Percentiles rank a stretch among this genome's conserved stretches.
These are phyloP conservation scores for Melanopsichium pennsylvanicum DNA, from an alignment of 1,284 basidiomycete genomes.

Conservation along the genomic window DNA sequence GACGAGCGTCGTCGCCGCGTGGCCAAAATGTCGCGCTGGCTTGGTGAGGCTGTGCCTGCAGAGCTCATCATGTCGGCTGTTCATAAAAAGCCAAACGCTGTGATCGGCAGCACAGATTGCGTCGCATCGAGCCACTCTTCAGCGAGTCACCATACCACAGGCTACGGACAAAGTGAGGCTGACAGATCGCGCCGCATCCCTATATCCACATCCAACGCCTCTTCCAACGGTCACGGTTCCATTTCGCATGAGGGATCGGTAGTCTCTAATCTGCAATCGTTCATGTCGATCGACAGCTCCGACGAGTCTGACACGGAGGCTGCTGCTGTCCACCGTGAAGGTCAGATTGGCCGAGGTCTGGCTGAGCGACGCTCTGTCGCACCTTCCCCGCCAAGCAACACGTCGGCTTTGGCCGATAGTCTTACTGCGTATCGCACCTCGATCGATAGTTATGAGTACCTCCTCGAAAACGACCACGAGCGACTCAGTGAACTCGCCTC, in stretches of 20 bases:
- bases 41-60: slow-evolving; percentile 48
- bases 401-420: slow-evolving; percentile 5
- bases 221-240: slow-evolving; percentile 12
- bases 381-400: not conserved
- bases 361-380: not conserved
- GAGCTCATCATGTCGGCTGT: slow-evolving; percentile 28
- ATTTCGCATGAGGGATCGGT: slow-evolving; percentile 15
- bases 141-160: slow-evolving; percentile 8
- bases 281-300: slow-evolving; percentile 50
- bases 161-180: slow-evolving; percentile 2
- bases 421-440: slow-evolving; percentile 25
- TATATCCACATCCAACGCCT: not conserved
- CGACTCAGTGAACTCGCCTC: slow-evolving; percentile 32
- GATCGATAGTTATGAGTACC: slow-evolving; percentile 36
- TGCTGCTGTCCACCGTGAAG: not conserved
- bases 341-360: not conserved
- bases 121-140: slow-evolving; percentile 2
- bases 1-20: slow-evolving; percentile 49
- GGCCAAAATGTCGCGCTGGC: slow-evolving; percentile 56
- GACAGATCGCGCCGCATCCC: not conserved
- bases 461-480: slow-evolving; percentile 19
- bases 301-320: slow-evolving; percentile 19
- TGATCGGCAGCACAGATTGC: slow-evolving; percentile 17
- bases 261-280: slow-evolving; percentile 22
- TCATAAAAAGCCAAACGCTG: slow-evolving; percentile 1